Evolutionary conservation across 257 asterid species (phyloP).

Genomic region (Phtheirospermum japonicum): DNA sequence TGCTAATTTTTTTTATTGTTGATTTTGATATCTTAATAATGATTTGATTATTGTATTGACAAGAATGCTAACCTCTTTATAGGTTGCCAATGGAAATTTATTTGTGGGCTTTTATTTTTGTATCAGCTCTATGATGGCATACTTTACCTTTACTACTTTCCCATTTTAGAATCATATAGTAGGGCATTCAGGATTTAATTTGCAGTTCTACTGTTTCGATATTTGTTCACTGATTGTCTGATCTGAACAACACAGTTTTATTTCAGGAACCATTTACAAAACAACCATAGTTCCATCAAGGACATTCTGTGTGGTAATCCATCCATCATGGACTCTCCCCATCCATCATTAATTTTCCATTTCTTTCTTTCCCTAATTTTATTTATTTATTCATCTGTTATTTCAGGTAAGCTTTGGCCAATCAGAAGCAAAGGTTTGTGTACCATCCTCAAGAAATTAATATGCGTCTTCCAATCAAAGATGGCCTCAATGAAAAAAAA

Average conservation of each 20-base stretch:
- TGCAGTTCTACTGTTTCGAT: neutral
- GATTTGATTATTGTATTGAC: constrained; percentile 21
- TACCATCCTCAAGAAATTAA: constrained; percentile 18
- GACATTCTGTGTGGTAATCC: constrained; percentile 90
- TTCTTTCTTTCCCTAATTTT: constrained; percentile 13
- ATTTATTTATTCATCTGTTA: neutral
- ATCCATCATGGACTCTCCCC: constrained; percentile 17
- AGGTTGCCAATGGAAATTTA: constrained; percentile 1
- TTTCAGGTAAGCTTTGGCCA: constrained; percentile 88
- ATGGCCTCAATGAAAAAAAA: constrained; percentile 12
- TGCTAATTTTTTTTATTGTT: neutral
- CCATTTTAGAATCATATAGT: constrained; percentile 2
- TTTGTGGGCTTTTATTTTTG: constrained; percentile 2
- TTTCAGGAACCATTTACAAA: constrained; percentile 76
- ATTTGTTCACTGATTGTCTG: constrained; percentile 20
- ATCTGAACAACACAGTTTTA: constrained; percentile 21
- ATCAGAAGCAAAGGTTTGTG: constrained; percentile 90
- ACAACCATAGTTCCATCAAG: constrained; percentile 82
- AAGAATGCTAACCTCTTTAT: constrained; percentile 12
- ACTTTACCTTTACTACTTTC: constrained; percentile 6
- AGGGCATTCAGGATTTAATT: constrained; percentile 16
- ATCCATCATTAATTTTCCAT: constrained; percentile 5
- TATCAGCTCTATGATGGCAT: neutral
- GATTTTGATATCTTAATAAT: constrained; percentile 5
- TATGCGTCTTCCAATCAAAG: constrained; percentile 3